These are phyloP conservation scores for Amauroascus verrucosus DNA, from an alignment of 2,329 filamentous ascomycete genomes.

Conservation along the genomic window DNA sequence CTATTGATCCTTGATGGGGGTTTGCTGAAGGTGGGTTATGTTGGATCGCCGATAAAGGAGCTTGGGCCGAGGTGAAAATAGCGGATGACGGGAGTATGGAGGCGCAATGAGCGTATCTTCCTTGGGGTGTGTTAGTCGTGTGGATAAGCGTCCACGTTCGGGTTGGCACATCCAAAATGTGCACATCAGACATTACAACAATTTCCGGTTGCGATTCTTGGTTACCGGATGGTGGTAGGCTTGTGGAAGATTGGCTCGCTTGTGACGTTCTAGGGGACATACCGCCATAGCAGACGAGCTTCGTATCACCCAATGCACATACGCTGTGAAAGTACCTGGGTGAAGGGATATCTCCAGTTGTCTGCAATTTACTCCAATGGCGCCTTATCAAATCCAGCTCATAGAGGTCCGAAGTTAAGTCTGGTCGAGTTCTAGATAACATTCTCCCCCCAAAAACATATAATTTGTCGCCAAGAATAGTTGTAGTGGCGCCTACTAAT, in stretches of 20 bases:
- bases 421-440: slow-evolving; percentile 70
- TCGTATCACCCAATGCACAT: slow-evolving; percentile 85
- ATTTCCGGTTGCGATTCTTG: slow-evolving; percentile 70
- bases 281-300: slow-evolving; percentile 93
- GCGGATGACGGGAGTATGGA: slow-evolving; percentile 83
- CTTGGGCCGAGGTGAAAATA: slow-evolving; percentile 71
- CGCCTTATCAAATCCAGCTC: slow-evolving; percentile 83
- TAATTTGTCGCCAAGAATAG: slow-evolving; percentile 85
- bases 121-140: slow-evolving; percentile 73
- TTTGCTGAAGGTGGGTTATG: slow-evolving; percentile 77
- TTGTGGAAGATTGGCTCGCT: slow-evolving; percentile 36
- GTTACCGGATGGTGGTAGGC: slow-evolving; percentile 32
- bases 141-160: slow-evolving; percentile 77
- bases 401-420: slow-evolving; percentile 82
- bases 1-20: slow-evolving; percentile 77
- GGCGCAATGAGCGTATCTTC: slow-evolving; percentile 92
- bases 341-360: slow-evolving; percentile 72
- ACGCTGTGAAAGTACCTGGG: slow-evolving; percentile 96
- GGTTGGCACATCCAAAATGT: slow-evolving; percentile 80
- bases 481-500: slow-evolving; percentile 88
- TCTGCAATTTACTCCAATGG: slow-evolving; percentile 87
- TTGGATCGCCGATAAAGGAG: slow-evolving; percentile 74
- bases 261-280: slow-evolving; percentile 70
- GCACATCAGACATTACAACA: slow-evolving; percentile 94
- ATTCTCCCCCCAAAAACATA: slow-evolving; percentile 93